Evolutionary conservation across 1,284 basidiomycete species (phyloP).

Genomic region (Apiotrichum akiyoshidainum): DNA sequence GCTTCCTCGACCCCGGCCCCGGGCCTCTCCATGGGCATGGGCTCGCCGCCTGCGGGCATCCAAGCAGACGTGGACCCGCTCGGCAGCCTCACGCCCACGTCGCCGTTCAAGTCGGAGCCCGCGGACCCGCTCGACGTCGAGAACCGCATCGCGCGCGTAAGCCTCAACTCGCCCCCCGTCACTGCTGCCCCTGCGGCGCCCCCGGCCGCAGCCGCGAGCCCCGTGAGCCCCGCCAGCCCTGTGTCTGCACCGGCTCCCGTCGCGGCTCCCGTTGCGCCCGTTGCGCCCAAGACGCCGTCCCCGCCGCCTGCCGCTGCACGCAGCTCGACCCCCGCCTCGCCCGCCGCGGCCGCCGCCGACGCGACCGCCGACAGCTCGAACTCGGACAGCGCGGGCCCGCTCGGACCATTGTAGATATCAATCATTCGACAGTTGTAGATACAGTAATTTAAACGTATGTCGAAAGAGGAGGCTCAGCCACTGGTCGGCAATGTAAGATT

Average conservation of each 20-base stretch:
- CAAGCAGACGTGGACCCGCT: not conserved
- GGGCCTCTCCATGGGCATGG: not conserved
- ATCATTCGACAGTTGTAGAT: no score
- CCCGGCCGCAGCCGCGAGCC: not conserved
- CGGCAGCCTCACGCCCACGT: not conserved
- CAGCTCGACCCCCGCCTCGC: no score
- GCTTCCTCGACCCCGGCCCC: not conserved
- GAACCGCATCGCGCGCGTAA: not conserved
- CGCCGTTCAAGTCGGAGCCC: slow-evolving; percentile 7
- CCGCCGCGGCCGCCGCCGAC: no score
- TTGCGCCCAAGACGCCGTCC: not conserved
- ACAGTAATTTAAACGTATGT: no score
- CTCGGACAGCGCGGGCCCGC: not conserved
- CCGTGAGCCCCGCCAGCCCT: not conserved
- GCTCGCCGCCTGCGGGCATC: not conserved
- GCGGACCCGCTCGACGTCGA: slow-evolving; percentile 3
- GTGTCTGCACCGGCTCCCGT: not conserved
- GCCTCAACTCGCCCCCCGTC: not conserved
- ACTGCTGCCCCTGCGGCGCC: not conserved
- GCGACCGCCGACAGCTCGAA: not conserved
- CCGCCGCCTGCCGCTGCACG: not conserved
- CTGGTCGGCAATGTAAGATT: no score
- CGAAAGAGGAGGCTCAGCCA: no score
- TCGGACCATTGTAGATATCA: not conserved
- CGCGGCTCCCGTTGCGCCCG: not conserved